Evolutionary conservation across 1,284 basidiomycete species (phyloP), one percentile per base, ranked within the genome.

Genomic region (Boletus mariae): DNA sequence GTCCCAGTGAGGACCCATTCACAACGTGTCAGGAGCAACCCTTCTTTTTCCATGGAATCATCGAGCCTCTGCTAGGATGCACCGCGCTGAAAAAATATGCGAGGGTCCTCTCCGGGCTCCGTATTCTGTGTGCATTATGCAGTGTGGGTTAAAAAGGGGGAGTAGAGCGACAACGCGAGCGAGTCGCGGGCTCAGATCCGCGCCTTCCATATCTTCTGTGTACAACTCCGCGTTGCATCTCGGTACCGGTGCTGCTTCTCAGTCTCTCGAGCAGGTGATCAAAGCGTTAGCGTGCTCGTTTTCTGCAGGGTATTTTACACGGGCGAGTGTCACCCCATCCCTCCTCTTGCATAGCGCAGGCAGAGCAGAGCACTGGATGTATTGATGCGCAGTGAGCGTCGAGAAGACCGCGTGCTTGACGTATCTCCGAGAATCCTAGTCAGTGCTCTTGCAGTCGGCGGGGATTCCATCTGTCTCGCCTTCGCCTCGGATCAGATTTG

Each of bases 401-500:
- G 9, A n/a, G 47, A 48, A 48, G 47, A 32, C 38, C 7, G 10
- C n/a, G 42, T 9, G 42, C n/a, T 31, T 17, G n/a, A 11, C n/a
- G 29, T 45, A 6, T 31, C 40, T 25, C 20, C n/a, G 59, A 52
- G 59, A 43, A 60, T 60, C 59, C 17, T 42, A 38, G 26, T 41
- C 45, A 29, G n/a, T 8, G 43, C 43, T 45, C 43, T n/a, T 46
- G 34, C 23, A 44, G 31, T 15, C 10, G 25, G 50, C 25, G 43
- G 25, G 28, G 45, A 51, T 28, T 51, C 35, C n/a, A 29, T 29
- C 50, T 38, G 28, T 25, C 29, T 2, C 20, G 38, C 23, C 17
- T 49, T 62, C 45, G 31, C 62, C 61, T 58, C 61, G 58, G 55
- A 65, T 61, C 60, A 59, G 55, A 61, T 63, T 61, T 55, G 50